A percentile compares a stretch with the other conserved stretches of the same genome.
Evolutionary conservation across 2,329 filamentous ascomycete genomes (phyloP).

Genomic region (Aspergillus cejpii): DNA sequence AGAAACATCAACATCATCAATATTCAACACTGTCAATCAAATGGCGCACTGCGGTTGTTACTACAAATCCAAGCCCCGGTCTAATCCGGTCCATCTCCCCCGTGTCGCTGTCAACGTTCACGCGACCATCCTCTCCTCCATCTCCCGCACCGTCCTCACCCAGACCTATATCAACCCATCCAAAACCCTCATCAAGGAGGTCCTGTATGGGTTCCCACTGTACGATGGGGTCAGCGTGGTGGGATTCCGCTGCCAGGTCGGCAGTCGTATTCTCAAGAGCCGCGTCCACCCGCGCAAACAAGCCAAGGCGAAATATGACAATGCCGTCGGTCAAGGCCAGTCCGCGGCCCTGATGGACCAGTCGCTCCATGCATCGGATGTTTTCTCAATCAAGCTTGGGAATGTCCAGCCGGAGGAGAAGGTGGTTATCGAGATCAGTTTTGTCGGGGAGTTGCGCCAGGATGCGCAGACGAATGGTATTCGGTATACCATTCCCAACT

Average conservation of each 20-base stretch:
- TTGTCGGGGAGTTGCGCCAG: slow-evolving; percentile 65
- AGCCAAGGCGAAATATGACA: slow-evolving; percentile 54
- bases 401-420: slow-evolving; percentile 56
- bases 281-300: slow-evolving; percentile 60
- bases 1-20: background rate
- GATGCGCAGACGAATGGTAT: slow-evolving; percentile 62
- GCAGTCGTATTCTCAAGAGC: slow-evolving; percentile 50
- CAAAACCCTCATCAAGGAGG: slow-evolving; percentile 44
- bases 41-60: slow-evolving; percentile 6
- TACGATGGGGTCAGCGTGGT: slow-evolving; percentile 67
- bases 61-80: background rate
- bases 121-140: slow-evolving; percentile 54
- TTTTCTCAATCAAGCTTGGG: slow-evolving; percentile 62
- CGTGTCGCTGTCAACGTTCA: slow-evolving; percentile 53
- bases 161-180: slow-evolving; percentile 59
- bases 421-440: slow-evolving; percentile 57
- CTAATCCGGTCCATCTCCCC: slow-evolving; percentile 48
- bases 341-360: slow-evolving; percentile 62
- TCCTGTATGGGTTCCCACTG: slow-evolving; percentile 63
- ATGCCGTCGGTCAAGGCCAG: slow-evolving; percentile 53
- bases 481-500: slow-evolving; percentile 62
- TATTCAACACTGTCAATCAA: background rate
- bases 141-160: slow-evolving; percentile 46
- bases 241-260: slow-evolving; percentile 59
- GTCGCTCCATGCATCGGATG: slow-evolving; percentile 53